Conservation (phyloP, 176 grass and related monocot species). For the Urochloa ruziziensis region DNA sequence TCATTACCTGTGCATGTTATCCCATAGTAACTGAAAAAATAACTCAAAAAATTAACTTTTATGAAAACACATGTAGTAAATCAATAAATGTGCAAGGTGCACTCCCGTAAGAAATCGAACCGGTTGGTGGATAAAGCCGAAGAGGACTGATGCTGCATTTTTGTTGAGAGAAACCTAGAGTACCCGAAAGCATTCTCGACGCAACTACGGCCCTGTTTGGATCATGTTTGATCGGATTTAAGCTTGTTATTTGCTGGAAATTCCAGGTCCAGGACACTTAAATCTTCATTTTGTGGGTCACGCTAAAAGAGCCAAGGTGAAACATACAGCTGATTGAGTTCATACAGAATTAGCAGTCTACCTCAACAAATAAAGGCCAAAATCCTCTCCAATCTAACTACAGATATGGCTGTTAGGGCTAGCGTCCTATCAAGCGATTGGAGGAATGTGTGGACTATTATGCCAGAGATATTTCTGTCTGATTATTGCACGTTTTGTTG, state of each 20-base stretch:
- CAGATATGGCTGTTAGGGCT: neutral
- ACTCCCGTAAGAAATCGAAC: too few species aligned
- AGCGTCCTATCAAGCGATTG: slow-evolving; percentile 9
- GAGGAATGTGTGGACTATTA: neutral
- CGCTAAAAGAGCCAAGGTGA: neutral
- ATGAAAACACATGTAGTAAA: too few species aligned
- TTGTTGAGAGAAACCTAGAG: too few species aligned
- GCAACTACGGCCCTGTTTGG: too few species aligned
- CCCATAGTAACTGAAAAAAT: too few species aligned
- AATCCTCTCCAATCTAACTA: neutral
- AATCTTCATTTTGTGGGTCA: neutral
- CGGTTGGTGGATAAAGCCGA: too few species aligned
- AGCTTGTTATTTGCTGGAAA: neutral
- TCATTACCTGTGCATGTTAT: too few species aligned
- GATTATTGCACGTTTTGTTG: neutral
- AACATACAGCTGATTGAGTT: neutral
- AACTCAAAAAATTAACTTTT: too few species aligned
- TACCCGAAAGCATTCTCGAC: too few species aligned
- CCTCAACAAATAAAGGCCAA: neutral
- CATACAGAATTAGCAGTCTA: slow-evolving; percentile 10
- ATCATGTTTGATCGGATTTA: too few species aligned
- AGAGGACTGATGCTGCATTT: too few species aligned
- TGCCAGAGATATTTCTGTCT: neutral
- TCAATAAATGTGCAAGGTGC: too few species aligned
- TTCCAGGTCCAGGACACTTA: neutral